Percentiles rank a stretch among this genome's conserved stretches.
Evolutionary conservation across 192 early-diverging fungal species (phyloP).

Genomic region (Backusella australiensis): DNA sequence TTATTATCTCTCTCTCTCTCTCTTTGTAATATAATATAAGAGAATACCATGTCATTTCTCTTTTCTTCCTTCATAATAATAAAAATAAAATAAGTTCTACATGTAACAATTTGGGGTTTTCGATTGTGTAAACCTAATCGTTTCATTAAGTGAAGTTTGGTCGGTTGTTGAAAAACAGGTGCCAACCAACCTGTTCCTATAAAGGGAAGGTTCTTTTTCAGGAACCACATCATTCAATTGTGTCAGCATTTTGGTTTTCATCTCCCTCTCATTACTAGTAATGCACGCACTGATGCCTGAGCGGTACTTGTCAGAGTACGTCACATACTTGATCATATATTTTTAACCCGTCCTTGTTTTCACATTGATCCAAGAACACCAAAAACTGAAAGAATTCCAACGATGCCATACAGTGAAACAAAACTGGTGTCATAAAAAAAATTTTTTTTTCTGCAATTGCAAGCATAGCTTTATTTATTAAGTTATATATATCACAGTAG

Average conservation of each 20-base stretch:
- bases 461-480: no score
- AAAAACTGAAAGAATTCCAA: no score
- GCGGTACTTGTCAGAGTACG: no score
- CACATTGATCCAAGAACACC: no score
- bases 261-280: neutral
- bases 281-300: no score
- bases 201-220: neutral
- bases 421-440: no score
- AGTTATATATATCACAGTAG: no score
- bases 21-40: neutral
- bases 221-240: neutral
- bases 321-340: no score
- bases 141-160: neutral
- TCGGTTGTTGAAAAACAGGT: neutral
- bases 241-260: neutral
- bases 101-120: neutral
- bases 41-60: neutral
- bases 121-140: no score
- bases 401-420: no score
- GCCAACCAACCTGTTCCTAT: neutral
- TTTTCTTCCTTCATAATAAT: neutral
- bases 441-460: no score
- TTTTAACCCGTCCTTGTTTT: no score
- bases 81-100: neutral
- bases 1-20: neutral